Evolutionary conservation across 495 filamentous ascomycete species (phyloP), one percentile per base, ranked within the genome.

Genomic region (Aspergillus incahuasiensis): DNA sequence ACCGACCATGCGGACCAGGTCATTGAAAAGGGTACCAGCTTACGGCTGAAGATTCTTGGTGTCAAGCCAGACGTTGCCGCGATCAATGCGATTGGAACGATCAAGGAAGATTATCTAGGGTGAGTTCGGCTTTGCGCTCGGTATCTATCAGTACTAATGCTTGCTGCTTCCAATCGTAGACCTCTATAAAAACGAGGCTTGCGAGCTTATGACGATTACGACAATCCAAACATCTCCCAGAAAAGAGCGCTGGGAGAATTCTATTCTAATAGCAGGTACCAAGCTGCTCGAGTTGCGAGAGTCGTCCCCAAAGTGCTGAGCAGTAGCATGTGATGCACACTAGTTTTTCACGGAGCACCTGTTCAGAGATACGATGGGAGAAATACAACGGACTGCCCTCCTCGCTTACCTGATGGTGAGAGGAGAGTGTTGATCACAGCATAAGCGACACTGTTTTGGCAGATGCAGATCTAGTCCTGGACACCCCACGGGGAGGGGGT

Each of bases 31-130:
- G 91, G 90, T 30, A 91, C 92, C 9, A 91, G 95, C 66, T 80
- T 98, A 59, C 88, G 94, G 15, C 84, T 97, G 55, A 96, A 96
- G 72, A 85, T 98, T 46, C 86, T 96, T 48, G 95, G 95, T 61
- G 86, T 91, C 13, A 83, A 95, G 68, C 90, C 85, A 49, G 94
- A 97, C 63, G 89, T 97, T 43, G 90, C 86, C 22, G 86, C 87
- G 61, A 94, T 98, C 81, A 96, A 87, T 77, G 94, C 92, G 30
- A 95, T 97, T 69, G 95, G 91, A 39, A 97, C 89, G 34, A 96
- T 98, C 67, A 96, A 95, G 75, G 94, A 97, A 70, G 90, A 81
- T 64, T 82, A 71, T 55, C 62, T 82, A 60, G 79, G 79, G 79
- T 82, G 58, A 58, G 75, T 66, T 45, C 2, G 7, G 30, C 22